Conservation (phyloP, 2,329 filamentous ascomycete species). For the Pestalotiopsis sp. region DNA sequence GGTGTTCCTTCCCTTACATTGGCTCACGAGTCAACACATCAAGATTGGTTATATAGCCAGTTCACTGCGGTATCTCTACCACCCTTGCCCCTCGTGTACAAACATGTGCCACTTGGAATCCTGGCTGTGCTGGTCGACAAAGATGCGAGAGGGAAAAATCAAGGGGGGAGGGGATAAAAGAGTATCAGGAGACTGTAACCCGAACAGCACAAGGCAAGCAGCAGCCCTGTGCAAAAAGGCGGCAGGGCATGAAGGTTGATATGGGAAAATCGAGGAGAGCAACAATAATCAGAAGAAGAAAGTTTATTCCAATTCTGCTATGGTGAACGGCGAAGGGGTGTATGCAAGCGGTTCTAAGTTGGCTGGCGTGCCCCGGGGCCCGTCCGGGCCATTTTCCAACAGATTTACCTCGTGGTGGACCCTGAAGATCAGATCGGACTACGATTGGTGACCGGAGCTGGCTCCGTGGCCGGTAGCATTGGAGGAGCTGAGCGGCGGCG, state of each 20-base stretch:
- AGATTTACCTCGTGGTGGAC: not conserved
- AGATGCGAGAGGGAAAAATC: not conserved
- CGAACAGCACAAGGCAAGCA: no score
- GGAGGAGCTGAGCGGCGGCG: not conserved
- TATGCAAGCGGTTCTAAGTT: constrained; percentile 2
- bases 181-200: no score
- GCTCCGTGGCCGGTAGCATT: not conserved
- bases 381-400: not conserved
- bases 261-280: not conserved
- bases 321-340: not conserved
- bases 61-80: not conserved
- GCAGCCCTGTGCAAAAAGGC: no score
- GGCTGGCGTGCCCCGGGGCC: not conserved
- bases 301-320: not conserved
- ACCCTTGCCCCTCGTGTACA: not conserved
- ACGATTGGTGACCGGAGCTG: not conserved
- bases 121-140: not conserved
- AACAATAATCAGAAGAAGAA: not conserved
- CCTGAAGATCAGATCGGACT: not conserved
- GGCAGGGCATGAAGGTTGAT: not conserved
- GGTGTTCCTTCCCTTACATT: not conserved
- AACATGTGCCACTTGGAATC: not conserved
- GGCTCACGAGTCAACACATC: not conserved
- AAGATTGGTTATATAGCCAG: not conserved
- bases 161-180: no score